These are phyloP conservation scores for Auriscalpium orientale DNA, from an alignment of 768 basidiomycete genomes.

Conservation along the genomic window DNA sequence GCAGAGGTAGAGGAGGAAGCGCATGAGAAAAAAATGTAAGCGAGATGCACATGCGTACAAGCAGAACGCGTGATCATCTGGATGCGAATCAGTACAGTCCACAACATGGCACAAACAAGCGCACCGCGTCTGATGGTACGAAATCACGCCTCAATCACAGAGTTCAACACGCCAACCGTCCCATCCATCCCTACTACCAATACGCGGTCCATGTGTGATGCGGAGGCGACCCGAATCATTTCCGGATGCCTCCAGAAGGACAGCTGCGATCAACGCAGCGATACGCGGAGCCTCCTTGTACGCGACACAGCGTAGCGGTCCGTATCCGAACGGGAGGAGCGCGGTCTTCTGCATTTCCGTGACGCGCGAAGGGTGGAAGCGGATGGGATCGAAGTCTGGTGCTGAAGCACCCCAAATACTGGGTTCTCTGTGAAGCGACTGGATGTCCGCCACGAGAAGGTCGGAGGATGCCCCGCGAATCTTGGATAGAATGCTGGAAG, in stretches of 20 bases:
- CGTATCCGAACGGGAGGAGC: conserved; percentile 42
- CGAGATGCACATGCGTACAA: too few relatives aligned
- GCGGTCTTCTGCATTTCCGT: conserved; percentile 14
- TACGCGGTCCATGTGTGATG: too few relatives aligned
- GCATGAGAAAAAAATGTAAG: too few relatives aligned
- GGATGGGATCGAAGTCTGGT: conserved; percentile 35
- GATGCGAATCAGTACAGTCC: too few relatives aligned
- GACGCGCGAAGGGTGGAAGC: conserved; percentile 26
- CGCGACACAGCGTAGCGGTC: conserved; percentile 41
- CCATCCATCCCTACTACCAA: too few relatives aligned
- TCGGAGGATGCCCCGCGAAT: neutral
- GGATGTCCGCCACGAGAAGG: conserved; percentile 19
- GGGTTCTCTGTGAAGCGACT: conserved; percentile 16
- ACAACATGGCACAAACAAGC: too few relatives aligned
- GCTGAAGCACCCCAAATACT: conserved; percentile 32
- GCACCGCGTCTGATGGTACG: too few relatives aligned
- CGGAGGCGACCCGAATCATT: too few relatives aligned
- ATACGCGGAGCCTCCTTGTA: conserved; percentile 44
- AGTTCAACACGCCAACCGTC: too few relatives aligned
- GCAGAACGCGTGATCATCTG: too few relatives aligned
- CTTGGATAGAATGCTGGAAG: neutral
- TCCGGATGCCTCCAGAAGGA: conserved; percentile 26
- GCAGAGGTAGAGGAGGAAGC: too few relatives aligned
- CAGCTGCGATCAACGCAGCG: conserved; percentile 39
- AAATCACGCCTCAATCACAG: too few relatives aligned